Percentiles rank a stretch among this genome's conserved stretches.
Evolutionary conservation across 2,329 filamentous ascomycete species (phyloP).

Genomic region (Ceratocystiopsis brevicomis): DNA sequence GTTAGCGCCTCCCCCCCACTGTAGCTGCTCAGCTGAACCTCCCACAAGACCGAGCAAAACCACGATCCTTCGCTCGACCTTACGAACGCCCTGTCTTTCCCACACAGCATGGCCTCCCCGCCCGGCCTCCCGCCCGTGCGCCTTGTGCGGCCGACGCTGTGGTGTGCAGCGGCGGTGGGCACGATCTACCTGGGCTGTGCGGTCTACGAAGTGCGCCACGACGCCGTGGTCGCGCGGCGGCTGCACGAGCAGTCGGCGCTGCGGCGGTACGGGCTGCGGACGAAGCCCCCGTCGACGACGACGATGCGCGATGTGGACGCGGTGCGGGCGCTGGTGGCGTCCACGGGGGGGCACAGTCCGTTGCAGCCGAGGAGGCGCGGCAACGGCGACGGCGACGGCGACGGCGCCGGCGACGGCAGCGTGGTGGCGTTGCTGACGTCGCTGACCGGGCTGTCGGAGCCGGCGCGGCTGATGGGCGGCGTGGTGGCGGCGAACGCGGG

Average conservation of each 20-base stretch:
- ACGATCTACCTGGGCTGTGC: slow-evolving; percentile 7
- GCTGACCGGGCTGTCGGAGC: slow-evolving; percentile 6
- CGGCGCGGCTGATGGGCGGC: slow-evolving; percentile 6
- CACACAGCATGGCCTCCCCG: too few species aligned
- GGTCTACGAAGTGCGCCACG: slow-evolving; percentile 7
- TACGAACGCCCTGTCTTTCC: too few species aligned
- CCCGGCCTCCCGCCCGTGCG: slow-evolving; percentile 7
- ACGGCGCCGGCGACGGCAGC: too few species aligned
- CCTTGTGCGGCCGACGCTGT: slow-evolving; percentile 8
- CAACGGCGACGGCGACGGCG: too few species aligned
- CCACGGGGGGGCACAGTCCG: background rate
- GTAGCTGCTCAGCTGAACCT: too few species aligned
- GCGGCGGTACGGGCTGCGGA: background rate
- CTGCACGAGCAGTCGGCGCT: background rate
- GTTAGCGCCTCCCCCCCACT: too few species aligned
- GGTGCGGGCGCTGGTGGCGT: background rate
- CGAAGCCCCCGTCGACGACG: background rate
- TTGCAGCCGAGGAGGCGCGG: background rate
- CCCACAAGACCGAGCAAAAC: too few species aligned
- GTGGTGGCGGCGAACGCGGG: slow-evolving; percentile 8
- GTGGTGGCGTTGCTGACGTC: background rate
- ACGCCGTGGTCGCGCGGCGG: slow-evolving; percentile 6
- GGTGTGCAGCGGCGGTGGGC: slow-evolving; percentile 8
- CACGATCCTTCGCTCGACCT: too few species aligned
- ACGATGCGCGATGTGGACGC: background rate